Conservation (phyloP, 768 basidiomycete species). For the Rickenella mellea region DNA sequence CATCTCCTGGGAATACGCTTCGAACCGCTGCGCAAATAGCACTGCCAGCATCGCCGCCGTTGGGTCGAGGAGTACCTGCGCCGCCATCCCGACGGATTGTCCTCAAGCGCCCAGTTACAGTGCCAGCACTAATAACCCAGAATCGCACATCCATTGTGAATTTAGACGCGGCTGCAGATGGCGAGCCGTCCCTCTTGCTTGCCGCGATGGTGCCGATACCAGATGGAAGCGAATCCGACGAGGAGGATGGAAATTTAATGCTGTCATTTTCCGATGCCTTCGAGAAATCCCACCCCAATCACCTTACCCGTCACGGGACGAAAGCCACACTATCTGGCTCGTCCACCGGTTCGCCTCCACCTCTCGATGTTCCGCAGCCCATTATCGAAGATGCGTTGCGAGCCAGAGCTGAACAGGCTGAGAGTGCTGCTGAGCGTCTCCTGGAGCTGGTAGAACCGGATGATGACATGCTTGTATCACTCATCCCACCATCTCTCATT, state of each 20-base stretch:
- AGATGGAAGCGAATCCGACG: slow-evolving; percentile 62
- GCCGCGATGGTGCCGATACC: slow-evolving; percentile 72
- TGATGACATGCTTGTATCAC: slow-evolving; percentile 44
- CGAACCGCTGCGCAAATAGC: slow-evolving; percentile 23
- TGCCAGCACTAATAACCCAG: too few species aligned
- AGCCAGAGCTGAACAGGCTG: slow-evolving; percentile 86
- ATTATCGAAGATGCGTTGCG: slow-evolving; percentile 78
- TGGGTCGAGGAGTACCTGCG: slow-evolving; percentile 7
- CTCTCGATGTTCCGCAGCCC: slow-evolving; percentile 33
- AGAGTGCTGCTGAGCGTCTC: slow-evolving; percentile 83
- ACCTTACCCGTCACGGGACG: too few species aligned
- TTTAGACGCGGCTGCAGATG: slow-evolving; percentile 18
- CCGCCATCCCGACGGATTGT: slow-evolving; percentile 10
- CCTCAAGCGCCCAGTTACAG: too few species aligned
- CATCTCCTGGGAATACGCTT: slow-evolving; percentile 18
- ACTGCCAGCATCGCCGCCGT: slow-evolving; percentile 22
- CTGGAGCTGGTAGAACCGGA: slow-evolving; percentile 81
- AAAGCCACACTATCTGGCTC: slow-evolving; percentile 40
- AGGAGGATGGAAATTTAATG: slow-evolving; percentile 46
- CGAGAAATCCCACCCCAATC: slow-evolving; percentile 35
- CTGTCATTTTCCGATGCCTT: slow-evolving; percentile 69
- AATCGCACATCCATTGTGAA: slow-evolving; percentile 8
- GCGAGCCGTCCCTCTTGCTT: slow-evolving; percentile 57
- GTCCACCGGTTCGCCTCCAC: slow-evolving; percentile 46
- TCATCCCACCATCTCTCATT: slow-evolving; percentile 46